Base-by-base conservation (phyloP, 2,329 filamentous ascomycete genomes). In the Xylariaceae sp. region DNA sequence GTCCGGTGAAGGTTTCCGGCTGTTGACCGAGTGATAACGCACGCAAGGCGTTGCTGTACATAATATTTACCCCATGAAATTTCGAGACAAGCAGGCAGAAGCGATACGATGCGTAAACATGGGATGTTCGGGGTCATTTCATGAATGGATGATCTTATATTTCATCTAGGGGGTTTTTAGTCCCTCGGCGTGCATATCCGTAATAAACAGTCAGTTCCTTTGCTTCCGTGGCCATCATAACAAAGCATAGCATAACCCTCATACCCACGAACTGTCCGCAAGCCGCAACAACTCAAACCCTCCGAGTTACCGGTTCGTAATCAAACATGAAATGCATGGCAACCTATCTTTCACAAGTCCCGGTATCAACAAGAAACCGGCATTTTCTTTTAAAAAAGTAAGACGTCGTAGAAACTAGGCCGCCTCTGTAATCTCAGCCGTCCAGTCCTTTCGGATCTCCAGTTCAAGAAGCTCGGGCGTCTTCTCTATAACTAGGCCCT, bases 401-500 rank as follows among this genome's bases (percentile, higher is more conserved):
- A n/a, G n/a, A n/a, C n/a, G n/a, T n/a, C 7, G 21, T 2, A 26
- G 13, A 8, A 42, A 37, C n/a, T 54, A 60, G 26, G 39, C 50
- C 10, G 58, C 67, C 30, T 61, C 79, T 0, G 72, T 72, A 36
- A 81, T 74, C 68, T 84, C 80, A 0, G 83, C 83, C 6, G 76
- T 79, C 74, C 76, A 82, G 63, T 86, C 83, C 69, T 79, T 84
- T 56, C 76, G 75, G 56, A 86, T 86, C 46, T 78, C 74, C 56
- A 86, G 71, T 64, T 86, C 83, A 49, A 74, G 75, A 51, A 86
- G 71, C 45, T 78, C 80, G 40, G 76, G 72, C 10, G 79, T 79
- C 63, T 83, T 83, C 61, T 87, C 80, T 58, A 96, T 87, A 21
- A 87, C 78, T 37, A 96, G 76, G 0, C 92, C 92, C 74, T 95